Conservation (phyloP, 2,329 filamentous ascomycete species). For the Fusarium sp. region DNA sequence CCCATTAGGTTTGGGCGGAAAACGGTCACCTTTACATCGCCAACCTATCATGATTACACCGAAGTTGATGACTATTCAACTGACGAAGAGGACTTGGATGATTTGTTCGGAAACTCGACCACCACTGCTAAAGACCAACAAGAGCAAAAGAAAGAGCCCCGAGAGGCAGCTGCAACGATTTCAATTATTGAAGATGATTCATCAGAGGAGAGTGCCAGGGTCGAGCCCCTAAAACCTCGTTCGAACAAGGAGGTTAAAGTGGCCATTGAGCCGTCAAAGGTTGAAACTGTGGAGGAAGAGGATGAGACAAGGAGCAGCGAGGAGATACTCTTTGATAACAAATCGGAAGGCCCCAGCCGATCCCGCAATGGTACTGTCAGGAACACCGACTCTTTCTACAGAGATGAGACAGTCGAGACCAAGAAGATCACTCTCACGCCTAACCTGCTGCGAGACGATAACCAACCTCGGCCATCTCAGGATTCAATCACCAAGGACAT, state of each 20-base stretch:
- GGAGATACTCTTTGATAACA: slow-evolving; percentile 73
- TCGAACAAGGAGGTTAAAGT: slow-evolving; percentile 57
- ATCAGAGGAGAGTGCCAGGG: slow-evolving; percentile 67
- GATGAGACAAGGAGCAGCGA: slow-evolving; percentile 67
- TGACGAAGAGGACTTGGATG: slow-evolving; percentile 73
- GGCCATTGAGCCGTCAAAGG: slow-evolving; percentile 50
- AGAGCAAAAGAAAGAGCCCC: slow-evolving; percentile 50
- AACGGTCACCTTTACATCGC: slow-evolving; percentile 86
- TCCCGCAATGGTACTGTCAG: slow-evolving; percentile 88
- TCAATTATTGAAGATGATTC: slow-evolving; percentile 50
- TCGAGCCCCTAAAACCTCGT: slow-evolving; percentile 68
- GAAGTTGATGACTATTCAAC: slow-evolving; percentile 89
- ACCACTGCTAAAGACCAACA: slow-evolving; percentile 35
- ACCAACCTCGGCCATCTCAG: slow-evolving; percentile 66
- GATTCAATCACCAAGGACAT: slow-evolving; percentile 60
- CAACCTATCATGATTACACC: slow-evolving; percentile 89
- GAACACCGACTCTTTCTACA: slow-evolving; percentile 97
- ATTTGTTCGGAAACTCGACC: slow-evolving; percentile 55
- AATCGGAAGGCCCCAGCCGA: slow-evolving; percentile 66
- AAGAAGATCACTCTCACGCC: slow-evolving; percentile 98
- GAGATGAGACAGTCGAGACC: slow-evolving; percentile 93
- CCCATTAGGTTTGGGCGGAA: slow-evolving; percentile 84
- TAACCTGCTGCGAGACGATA: slow-evolving; percentile 88
- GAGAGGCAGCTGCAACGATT: slow-evolving; percentile 51
- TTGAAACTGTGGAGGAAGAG: slow-evolving; percentile 54